A percentile compares a stretch with the other conserved stretches of the same genome.
These are phyloP conservation scores for Panaeolus cyanescens DNA, from an alignment of 768 basidiomycete genomes.

Conservation along the genomic window DNA sequence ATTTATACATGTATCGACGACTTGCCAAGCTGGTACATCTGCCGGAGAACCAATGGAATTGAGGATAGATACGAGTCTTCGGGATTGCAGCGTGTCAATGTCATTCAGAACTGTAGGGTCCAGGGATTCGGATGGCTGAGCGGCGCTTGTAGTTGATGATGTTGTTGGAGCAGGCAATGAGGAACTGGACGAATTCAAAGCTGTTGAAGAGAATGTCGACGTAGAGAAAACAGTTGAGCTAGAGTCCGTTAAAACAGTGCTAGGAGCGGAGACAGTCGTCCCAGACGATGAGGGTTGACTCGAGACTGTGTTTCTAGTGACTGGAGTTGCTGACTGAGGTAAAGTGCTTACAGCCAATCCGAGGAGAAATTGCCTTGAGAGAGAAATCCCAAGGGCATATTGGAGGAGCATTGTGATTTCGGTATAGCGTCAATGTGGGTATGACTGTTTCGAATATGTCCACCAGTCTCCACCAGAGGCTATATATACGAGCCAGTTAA, in stretches of 20 bases:
- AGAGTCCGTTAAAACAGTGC: background rate
- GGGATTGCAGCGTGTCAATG: slow-evolving; percentile 22
- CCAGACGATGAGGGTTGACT: background rate
- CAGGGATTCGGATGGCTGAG: slow-evolving; percentile 17
- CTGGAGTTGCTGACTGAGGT: background rate
- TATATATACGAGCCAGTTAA: background rate
- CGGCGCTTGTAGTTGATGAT: slow-evolving; percentile 5
- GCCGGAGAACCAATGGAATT: slow-evolving; percentile 30
- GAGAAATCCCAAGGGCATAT: background rate
- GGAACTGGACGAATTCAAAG: background rate
- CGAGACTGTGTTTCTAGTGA: background rate
- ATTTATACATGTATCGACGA: background rate
- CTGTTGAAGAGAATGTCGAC: background rate
- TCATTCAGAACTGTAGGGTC: slow-evolving; percentile 19
- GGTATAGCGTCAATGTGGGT: background rate
- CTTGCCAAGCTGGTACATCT: slow-evolving; percentile 43
- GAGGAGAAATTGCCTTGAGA: background rate
- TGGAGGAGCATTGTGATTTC: background rate
- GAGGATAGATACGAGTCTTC: slow-evolving; percentile 45
- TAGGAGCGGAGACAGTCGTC: background rate
- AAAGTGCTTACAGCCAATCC: background rate
- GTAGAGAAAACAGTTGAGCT: background rate
- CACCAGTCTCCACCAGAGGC: too few relatives aligned
- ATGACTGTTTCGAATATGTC: background rate
- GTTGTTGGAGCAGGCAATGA: slow-evolving; percentile 4